Evolutionary conservation across 1,284 basidiomycete genomes (phyloP), one percentile per base, ranked within the genome.

Genomic region (Sphaerobolus stellatus): DNA sequence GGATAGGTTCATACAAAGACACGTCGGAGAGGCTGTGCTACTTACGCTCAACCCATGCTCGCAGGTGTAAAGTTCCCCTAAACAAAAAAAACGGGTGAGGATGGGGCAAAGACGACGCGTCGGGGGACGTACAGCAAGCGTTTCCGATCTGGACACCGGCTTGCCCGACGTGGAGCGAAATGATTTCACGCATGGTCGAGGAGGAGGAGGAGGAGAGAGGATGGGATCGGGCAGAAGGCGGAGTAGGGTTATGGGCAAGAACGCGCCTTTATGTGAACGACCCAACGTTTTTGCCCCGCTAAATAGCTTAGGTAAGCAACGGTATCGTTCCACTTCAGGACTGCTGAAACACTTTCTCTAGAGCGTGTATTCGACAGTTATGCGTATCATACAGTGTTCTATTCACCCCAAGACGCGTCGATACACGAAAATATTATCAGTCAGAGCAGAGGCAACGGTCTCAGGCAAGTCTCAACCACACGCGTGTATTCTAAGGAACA

Each of bases 131-230:
- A 91, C 88, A 95, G 77, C 92, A 95, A 70, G 93, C 93, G 70
- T 96, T 96, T 72, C 94, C 93, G 67, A 97, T 95, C 79, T 95
- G 93, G 65, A 95, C 90, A 88, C 92, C 92, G 69, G 93, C 93
- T 78, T 95, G 92, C 66, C 92, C 92, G 72, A 95, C 92, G 74
- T 94, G 92, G 69, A 95, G 79, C 68, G 92, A 94, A 78, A 95
- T 93, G 75, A 95, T 92, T 89, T 91, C 88, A 80, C 88, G 87
- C 88, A 91, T 91, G 64, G 63, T 77, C 64, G 41, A 46, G 7
- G 45, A 33, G 20, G 36, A 29, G 16, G 22, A 28, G 16, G 38
- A 34, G 33, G 20, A 24, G 7, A 43, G 29, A 20, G n/a, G 52
- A 18, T 33, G 53, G 47, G 13, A 30, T 11, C 27, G 18, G 45